Conservation (phyloP, 1,139 yeast genomes). For the Geotrichum aggregatum region DNA sequence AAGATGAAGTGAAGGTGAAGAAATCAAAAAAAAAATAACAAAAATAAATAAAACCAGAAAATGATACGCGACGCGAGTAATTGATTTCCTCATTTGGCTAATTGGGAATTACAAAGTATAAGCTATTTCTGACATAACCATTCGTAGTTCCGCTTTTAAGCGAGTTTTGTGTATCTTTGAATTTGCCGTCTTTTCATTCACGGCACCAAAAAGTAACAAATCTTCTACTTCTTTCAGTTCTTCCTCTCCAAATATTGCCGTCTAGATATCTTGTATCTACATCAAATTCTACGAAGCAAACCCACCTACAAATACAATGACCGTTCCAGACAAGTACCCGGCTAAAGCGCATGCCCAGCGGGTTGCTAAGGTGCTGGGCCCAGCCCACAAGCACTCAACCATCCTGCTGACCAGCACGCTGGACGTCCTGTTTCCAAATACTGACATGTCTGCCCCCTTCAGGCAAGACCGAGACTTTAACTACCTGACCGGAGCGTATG, state of each 20-base stretch:
- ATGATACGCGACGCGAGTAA: background rate
- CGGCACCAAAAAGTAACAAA: background rate
- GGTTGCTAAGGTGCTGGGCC: slow-evolving; percentile 41
- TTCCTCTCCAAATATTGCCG: background rate
- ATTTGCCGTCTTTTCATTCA: background rate
- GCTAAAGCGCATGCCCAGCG: slow-evolving; percentile 53
- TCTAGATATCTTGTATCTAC: no score
- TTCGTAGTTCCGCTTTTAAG: background rate
- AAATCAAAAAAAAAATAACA: background rate
- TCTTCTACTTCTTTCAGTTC: background rate
- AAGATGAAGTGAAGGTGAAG: background rate
- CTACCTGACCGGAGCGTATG: slow-evolving; percentile 73
- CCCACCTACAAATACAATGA: background rate
- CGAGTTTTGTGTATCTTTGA: background rate
- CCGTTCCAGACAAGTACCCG: slow-evolving; percentile 44
- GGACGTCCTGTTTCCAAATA: slow-evolving; percentile 61
- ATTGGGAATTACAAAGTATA: background rate
- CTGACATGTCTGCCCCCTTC: slow-evolving; percentile 74
- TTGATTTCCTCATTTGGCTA: background rate
- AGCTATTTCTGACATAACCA: background rate
- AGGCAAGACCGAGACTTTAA: slow-evolving; percentile 89
- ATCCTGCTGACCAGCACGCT: slow-evolving; percentile 68
- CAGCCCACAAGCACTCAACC: slow-evolving; percentile 24
- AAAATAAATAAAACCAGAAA: background rate
- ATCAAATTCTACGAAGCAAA: no score